Evolutionary conservation across 1,284 basidiomycete genomes (phyloP).

Genomic region (Xanthoconium separans): DNA sequence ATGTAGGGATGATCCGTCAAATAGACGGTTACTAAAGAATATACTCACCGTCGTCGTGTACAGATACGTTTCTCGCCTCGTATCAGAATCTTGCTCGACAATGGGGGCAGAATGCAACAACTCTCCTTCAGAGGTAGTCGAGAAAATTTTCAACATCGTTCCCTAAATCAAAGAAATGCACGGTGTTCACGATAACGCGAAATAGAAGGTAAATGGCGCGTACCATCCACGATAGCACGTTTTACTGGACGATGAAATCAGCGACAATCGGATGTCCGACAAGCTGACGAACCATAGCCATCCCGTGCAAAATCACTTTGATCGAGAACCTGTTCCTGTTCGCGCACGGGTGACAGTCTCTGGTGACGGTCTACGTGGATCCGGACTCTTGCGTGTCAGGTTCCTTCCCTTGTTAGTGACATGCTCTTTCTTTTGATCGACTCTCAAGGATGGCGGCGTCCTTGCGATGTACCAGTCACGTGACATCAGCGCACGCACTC

Average conservation of each 20-base stretch:
- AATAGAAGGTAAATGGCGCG: slow-evolving; percentile 20
- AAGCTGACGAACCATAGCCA: slow-evolving; percentile 75
- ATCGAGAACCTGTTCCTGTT: neutral
- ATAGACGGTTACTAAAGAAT: neutral
- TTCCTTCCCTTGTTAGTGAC: slow-evolving; percentile 1
- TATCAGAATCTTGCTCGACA: slow-evolving; percentile 38
- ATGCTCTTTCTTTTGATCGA: slow-evolving; percentile 3
- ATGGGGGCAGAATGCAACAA: slow-evolving; percentile 57
- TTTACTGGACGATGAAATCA: slow-evolving; percentile 45
- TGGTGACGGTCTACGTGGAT: neutral
- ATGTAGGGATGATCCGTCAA: neutral
- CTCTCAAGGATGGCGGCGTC: neutral
- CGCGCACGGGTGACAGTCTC: neutral
- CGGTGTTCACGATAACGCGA: neutral
- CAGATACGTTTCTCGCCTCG: slow-evolving; percentile 70
- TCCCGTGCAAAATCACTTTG: slow-evolving; percentile 10
- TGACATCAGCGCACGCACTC: slow-evolving; percentile 6
- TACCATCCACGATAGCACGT: slow-evolving; percentile 82
- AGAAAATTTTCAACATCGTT: slow-evolving; percentile 85
- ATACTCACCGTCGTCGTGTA: slow-evolving; percentile 72
- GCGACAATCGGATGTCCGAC: neutral
- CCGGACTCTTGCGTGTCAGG: slow-evolving; percentile 6
- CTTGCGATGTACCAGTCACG: slow-evolving; percentile 7
- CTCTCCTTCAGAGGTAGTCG: slow-evolving; percentile 67
- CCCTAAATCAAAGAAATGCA: slow-evolving; percentile 49